Conservation (phyloP, 208 protist genomes). For the Wallacemonas sp. region DNA sequence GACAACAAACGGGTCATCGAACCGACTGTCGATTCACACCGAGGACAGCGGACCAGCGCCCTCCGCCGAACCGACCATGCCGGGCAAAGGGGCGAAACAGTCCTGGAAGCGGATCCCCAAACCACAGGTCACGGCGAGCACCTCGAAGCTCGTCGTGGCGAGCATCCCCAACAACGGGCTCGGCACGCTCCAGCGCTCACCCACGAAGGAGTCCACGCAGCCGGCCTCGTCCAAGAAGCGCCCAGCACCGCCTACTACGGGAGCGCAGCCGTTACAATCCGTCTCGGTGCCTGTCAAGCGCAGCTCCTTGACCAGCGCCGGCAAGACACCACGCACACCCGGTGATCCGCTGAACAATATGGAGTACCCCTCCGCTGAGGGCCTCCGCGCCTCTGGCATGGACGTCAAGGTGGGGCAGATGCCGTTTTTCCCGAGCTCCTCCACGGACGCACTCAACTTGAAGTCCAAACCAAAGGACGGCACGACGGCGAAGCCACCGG, state of each 20-base stretch:
- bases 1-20: not conserved
- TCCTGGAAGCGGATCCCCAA: constrained; percentile 16
- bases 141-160: constrained; percentile 13
- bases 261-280: not conserved
- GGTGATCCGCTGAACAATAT: constrained; percentile 21
- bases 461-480: not conserved
- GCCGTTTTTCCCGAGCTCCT: constrained; percentile 26
- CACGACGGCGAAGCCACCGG: not conserved
- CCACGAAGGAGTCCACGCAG: not conserved
- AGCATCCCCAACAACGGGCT: constrained; percentile 1
- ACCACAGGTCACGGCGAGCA: constrained; percentile 13
- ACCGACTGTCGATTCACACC: constrained; percentile 7
- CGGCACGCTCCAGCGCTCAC: constrained; percentile 2
- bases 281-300: not conserved
- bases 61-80: not conserved
- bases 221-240: not conserved
- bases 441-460: not conserved
- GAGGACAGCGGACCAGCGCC: constrained; percentile 1
- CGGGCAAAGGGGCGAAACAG: not conserved
- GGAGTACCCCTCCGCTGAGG: constrained; percentile 27
- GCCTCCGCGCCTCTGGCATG: constrained; percentile 11
- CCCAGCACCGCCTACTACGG: not conserved
- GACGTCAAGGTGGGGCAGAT: constrained; percentile 17
- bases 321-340: constrained; percentile 9
- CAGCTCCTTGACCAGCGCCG: not conserved